Conservation (phyloP, 2,329 filamentous ascomycete species). For the Fusarium falciforme region DNA sequence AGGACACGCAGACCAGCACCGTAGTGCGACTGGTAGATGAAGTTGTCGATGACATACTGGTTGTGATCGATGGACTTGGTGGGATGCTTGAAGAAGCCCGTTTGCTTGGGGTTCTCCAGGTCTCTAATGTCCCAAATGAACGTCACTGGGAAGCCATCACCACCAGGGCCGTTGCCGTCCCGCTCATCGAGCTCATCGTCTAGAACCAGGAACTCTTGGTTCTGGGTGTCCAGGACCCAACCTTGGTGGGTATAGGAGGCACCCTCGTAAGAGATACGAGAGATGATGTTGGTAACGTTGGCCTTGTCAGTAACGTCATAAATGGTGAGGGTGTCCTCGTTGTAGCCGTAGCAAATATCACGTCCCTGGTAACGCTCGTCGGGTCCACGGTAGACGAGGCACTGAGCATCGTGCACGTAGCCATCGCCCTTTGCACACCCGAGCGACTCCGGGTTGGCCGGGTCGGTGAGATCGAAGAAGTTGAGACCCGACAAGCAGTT, state of each 20-base stretch:
- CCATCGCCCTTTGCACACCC: constrained; percentile 67
- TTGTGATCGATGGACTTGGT: constrained; percentile 60
- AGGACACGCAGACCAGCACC: constrained; percentile 59
- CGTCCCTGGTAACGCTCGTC: constrained; percentile 58
- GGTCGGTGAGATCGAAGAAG: constrained; percentile 68
- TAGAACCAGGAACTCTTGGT: constrained; percentile 59
- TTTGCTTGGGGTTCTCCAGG: constrained; percentile 56
- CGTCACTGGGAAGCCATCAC: constrained; percentile 59
- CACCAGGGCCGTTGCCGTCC: constrained; percentile 52
- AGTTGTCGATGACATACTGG: constrained; percentile 58
- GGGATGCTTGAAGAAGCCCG: constrained; percentile 55
- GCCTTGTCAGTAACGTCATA: constrained; percentile 65
- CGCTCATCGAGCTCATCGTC: constrained; percentile 67
- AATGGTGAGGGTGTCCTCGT: constrained; percentile 64
- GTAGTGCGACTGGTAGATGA: constrained; percentile 63
- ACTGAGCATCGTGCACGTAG: constrained; percentile 72
- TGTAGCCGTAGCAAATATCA: constrained; percentile 69
- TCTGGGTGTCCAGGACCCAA: constrained; percentile 60
- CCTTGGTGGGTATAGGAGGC: constrained; percentile 70
- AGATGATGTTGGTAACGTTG: constrained; percentile 57
- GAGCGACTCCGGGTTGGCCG: constrained; percentile 62
- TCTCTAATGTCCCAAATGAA: constrained; percentile 63
- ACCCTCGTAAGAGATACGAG: constrained; percentile 65
- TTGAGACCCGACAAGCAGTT: constrained; percentile 64
- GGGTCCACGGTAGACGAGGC: constrained; percentile 65